Base-by-base conservation (phyloP, 345 rosid genomes). In the Populus nigra region DNA sequence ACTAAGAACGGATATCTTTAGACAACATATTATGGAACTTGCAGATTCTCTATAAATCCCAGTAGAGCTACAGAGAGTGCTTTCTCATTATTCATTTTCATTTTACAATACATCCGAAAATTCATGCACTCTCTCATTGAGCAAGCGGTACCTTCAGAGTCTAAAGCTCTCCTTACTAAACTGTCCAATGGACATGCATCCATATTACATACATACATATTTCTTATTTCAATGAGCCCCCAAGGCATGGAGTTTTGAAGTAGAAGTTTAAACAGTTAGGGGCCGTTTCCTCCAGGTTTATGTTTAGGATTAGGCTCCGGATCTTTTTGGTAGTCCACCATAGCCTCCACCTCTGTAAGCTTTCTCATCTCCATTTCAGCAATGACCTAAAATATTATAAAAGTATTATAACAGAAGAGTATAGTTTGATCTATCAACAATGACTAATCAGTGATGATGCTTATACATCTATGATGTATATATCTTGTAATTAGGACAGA, bases 271-370 rank as follows among this genome's bases (percentile, higher is more conserved):
- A 5, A 2, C 20, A 65, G 22, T 75, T 65, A 66, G 72, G 23
- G 31, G 49, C 33, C 47, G 13, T 66, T 29, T 1, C 59, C 9
- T 0, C 27, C 29, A 25, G 18, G 35, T n/a, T 63, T 9, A 15
- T 72, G 76, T 61, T 36, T 72, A 18, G 5, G 12, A 72, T 78
- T 78, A 49, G 65, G 31, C 29, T n/a, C 66, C n/a, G 77, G 77
- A 27, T 65, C 72, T 22, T 23, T 25, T 1, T 50, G 41, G 29
- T 78, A 78, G 25, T 78, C 80, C 66, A 65, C 2, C 74, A 6
- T 38, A 8, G 3, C 68, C 6, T 39, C 74, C 13, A 53, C 36
- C 43, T 63, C 80, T 61, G 41, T 7, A 29, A 67, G 59, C 61
- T 72, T 73, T 55, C 81, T 78, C 55, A 29, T 50, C 57, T 38